Percentiles rank a stretch among this genome's conserved stretches.
Evolutionary conservation across 495 filamentous ascomycete species (phyloP).

Genomic region (Neurospora hispaniola): DNA sequence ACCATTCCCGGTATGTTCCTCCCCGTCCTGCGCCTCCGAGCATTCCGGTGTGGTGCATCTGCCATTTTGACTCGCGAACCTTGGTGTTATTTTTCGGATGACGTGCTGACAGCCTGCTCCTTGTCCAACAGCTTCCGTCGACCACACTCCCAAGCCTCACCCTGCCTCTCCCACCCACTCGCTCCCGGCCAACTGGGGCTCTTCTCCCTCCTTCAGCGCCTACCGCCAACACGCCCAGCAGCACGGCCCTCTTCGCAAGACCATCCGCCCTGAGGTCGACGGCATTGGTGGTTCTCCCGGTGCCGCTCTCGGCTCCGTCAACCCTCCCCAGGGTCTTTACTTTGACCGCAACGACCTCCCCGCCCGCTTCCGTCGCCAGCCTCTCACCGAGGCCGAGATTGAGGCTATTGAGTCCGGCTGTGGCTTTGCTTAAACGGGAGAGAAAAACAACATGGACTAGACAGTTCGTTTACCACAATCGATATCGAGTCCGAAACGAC

Average conservation of each 20-base stretch:
- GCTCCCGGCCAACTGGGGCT: slow-evolving; percentile 42
- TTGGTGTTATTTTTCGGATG: neutral
- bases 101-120: neutral
- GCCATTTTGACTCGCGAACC: slow-evolving; percentile 1
- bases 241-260: slow-evolving; percentile 72
- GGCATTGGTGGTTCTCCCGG: slow-evolving; percentile 57
- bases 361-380: slow-evolving; percentile 61
- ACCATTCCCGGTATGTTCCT: slow-evolving; percentile 58
- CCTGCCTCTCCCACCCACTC: slow-evolving; percentile 44
- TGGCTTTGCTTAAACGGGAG: slow-evolving; percentile 33
- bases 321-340: slow-evolving; percentile 59
- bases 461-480: neutral
- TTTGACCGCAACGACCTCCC: slow-evolving; percentile 90
- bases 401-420: slow-evolving; percentile 91
- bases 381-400: slow-evolving; percentile 72
- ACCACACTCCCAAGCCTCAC: slow-evolving; percentile 68
- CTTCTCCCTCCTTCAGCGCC: slow-evolving; percentile 59
- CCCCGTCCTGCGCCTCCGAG: neutral
- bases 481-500: neutral
- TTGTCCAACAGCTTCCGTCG: slow-evolving; percentile 47
- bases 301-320: slow-evolving; percentile 56
- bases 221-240: slow-evolving; percentile 91
- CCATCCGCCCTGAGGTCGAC: slow-evolving; percentile 35
- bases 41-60: neutral
- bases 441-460: neutral